Evolutionary conservation across 202 grass and related monocot genomes (phyloP).

Genomic region (Panicum virgatum): DNA sequence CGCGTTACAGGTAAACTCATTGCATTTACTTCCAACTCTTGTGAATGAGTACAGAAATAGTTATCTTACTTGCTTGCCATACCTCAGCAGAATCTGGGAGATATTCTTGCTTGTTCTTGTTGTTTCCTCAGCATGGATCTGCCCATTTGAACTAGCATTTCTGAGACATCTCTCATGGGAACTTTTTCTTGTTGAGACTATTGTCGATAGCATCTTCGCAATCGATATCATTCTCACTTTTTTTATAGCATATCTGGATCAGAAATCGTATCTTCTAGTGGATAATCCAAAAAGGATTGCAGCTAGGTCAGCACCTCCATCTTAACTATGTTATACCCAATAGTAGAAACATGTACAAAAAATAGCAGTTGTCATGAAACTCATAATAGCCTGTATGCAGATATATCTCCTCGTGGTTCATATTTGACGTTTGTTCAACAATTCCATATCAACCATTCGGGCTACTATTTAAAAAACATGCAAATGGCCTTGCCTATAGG

Average conservation of each 20-base stretch:
- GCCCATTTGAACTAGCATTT: constrained; percentile 83
- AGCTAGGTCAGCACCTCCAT: constrained; percentile 50
- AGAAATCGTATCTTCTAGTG: constrained; percentile 63
- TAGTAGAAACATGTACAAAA: constrained; percentile 15
- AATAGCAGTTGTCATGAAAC: neutral
- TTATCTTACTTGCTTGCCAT: constrained; percentile 20
- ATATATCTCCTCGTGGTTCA: constrained; percentile 80
- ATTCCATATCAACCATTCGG: constrained; percentile 75
- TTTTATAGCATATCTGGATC: constrained; percentile 74
- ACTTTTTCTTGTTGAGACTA: constrained; percentile 60
- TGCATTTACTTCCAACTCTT: constrained; percentile 1
- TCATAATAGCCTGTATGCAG: constrained; percentile 43
- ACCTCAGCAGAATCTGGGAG: constrained; percentile 65
- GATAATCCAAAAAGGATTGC: constrained; percentile 76
- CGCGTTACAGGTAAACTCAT: constrained; percentile 70
- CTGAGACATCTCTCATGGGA: constrained; percentile 55
- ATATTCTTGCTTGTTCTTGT: constrained; percentile 76
- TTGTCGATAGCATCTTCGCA: constrained; percentile 73
- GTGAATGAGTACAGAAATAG: neutral
- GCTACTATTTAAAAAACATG: constrained; percentile 54
- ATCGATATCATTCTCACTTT: constrained; percentile 88
- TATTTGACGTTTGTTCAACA: constrained; percentile 76
- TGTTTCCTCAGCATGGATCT: constrained; percentile 84
- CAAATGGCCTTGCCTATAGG: constrained; percentile 64
- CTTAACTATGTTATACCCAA: neutral